Conservation (phyloP, 208 protist genomes). For the Leptomonas seymouri region DNA sequence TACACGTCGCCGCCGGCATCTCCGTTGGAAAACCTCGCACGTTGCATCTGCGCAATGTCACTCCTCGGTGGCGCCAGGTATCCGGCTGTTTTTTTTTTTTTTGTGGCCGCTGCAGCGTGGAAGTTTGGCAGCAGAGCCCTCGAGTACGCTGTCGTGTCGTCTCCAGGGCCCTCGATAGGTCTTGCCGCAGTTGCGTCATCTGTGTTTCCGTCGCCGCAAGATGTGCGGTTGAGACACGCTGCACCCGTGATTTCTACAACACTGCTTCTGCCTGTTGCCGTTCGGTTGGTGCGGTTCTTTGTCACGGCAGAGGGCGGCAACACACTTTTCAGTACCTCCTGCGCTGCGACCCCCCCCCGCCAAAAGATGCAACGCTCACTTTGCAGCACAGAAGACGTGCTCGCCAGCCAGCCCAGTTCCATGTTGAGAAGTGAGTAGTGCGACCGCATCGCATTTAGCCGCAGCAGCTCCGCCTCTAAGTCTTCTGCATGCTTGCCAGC, state of each 20-base stretch:
- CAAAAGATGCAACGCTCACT: neutral
- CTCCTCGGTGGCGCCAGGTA: too few relatives aligned
- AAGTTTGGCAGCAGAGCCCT: neutral
- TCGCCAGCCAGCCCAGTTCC: conserved; percentile 3
- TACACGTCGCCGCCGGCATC: neutral
- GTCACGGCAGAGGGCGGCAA: neutral
- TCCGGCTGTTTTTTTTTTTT: too few relatives aligned
- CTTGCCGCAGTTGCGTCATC: neutral
- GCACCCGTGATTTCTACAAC: neutral
- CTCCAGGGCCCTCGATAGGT: neutral
- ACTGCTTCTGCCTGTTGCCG: neutral
- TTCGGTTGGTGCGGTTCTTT: neutral
- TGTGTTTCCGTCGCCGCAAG: neutral
- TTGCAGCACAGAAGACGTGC: neutral
- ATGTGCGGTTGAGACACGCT: too few relatives aligned
- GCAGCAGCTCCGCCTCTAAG: conserved; percentile 11
- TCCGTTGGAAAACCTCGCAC: neutral
- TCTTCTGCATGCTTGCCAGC: conserved; percentile 8
- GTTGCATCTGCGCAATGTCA: neutral
- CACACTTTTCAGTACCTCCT: neutral
- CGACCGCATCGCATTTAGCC: conserved; percentile 6
- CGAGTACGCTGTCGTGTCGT: neutral
- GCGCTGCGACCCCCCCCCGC: neutral
- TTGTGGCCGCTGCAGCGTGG: too few relatives aligned
- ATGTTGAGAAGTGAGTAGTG: conserved; percentile 7